Evolutionary conservation across 768 basidiomycete genomes (phyloP), one percentile per base, ranked within the genome.

Genomic region (Sarcodon aspratus): DNA sequence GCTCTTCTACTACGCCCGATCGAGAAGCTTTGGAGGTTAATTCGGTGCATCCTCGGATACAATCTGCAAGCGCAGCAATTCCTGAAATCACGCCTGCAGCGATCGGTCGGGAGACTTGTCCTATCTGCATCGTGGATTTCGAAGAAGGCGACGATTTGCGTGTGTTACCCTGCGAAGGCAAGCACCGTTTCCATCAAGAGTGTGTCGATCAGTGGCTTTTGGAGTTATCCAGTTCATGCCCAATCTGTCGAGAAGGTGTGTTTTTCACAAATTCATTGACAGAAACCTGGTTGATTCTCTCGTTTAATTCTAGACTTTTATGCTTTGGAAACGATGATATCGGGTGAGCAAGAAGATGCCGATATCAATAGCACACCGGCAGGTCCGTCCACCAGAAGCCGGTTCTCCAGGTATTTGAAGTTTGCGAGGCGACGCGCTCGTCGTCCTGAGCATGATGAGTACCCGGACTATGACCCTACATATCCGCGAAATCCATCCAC

Each of bases 191-290:
- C 69, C 94, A 98, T 59, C 82, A 85, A 58, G 67, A 69, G 36
- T 96, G 93, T 60, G 92, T 95, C 49, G 93, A 95, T 64, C 89
- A 85, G 33, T 95, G 94, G 94, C 67, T 98, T 37, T 71, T 98
- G 43, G 81, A 93, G 57, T 72, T 95, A 27, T 93, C 92, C 1
- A 83, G 83, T 50, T 85, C 87, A 33, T 96, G 95, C 65, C 94
- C 94, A 6, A 76, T 96, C 31, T 96, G 94, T 63, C 75, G 94
- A 56, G 85, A 93, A 66, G 91, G 90, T 90, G 55, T 44, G 73
- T 13, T 44, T 3, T 13, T 8, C 40, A 13, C 3, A 27, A 27
- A 27, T 3, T 5, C 21, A 13, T 5, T 13, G 27, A 15, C 13
- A 40, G 15, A 17, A 27, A 9, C 13, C 11, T 5, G 5, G 27